Percentiles rank a stretch among this genome's conserved stretches.
phyloP scores from a whole-genome alignment of 768 basidiomycete species.

The Tylopilus subfusipes region DNA sequence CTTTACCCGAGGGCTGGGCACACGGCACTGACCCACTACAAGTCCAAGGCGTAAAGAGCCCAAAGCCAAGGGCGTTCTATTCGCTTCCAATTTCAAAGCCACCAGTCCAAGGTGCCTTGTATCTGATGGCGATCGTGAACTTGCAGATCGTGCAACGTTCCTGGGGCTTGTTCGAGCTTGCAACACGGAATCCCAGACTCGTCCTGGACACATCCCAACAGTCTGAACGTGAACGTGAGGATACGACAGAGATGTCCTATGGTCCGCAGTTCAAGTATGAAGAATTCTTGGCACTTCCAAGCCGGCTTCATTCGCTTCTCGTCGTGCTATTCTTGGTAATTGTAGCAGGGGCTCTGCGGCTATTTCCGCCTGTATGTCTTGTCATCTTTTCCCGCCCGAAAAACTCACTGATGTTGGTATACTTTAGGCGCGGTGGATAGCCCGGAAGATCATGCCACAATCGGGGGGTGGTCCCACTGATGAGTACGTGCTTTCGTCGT shows the following conservation, averaged over 20 bases:
- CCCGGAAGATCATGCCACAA: slow-evolving; percentile 47
- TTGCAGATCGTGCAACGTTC: slow-evolving; percentile 51
- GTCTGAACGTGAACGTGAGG: slow-evolving; percentile 16
- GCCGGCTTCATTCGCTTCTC: slow-evolving; percentile 39
- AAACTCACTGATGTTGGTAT: background rate
- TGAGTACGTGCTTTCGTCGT: slow-evolving; percentile 40
- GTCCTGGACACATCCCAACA: slow-evolving; percentile 10
- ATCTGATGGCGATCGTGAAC: slow-evolving; percentile 45
- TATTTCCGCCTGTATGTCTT: slow-evolving; percentile 37
- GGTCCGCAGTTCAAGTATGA: slow-evolving; percentile 74
- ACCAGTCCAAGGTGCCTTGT: slow-evolving; percentile 38
- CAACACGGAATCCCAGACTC: slow-evolving; percentile 16
- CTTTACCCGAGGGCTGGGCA: background rate
- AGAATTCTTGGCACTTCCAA: slow-evolving; percentile 54
- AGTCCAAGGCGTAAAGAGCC: slow-evolving; percentile 34
- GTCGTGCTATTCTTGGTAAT: slow-evolving; percentile 33
- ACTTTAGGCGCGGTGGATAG: slow-evolving; percentile 48
- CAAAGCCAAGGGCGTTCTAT: slow-evolving; percentile 31
- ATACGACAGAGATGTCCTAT: slow-evolving; percentile 39
- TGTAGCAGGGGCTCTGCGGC: slow-evolving; percentile 25
- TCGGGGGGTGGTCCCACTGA: slow-evolving; percentile 64
- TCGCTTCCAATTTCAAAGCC: slow-evolving; percentile 35
- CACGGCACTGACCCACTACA: slow-evolving; percentile 3
- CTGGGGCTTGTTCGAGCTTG: slow-evolving; percentile 48
- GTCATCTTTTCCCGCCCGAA: background rate